These are phyloP conservation scores for Lipomyces kockii DNA, from an alignment of 805 yeast genomes.

Conservation along the genomic window DNA sequence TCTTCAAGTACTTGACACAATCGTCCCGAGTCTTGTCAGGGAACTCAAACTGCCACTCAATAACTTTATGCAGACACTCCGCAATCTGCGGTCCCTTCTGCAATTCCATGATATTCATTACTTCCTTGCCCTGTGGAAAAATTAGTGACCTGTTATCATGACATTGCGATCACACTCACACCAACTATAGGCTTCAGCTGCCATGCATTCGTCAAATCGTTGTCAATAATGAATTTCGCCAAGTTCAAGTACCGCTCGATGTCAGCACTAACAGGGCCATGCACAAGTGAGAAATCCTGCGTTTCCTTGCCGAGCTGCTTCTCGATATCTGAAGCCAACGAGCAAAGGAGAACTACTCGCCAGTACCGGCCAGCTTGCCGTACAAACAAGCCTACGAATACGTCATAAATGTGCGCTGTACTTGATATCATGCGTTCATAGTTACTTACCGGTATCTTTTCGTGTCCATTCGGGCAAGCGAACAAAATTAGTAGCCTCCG, in stretches of 20 bases:
- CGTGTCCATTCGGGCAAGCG: background rate
- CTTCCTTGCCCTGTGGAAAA: conserved; percentile 56
- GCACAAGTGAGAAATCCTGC: background rate
- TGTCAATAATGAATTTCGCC: conserved; percentile 42
- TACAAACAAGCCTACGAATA: conserved; percentile 60
- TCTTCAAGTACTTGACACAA: conserved; percentile 51
- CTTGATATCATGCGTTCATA: background rate
- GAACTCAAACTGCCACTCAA: conserved; percentile 79
- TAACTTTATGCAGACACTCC: conserved; percentile 56
- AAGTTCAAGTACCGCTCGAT: conserved; percentile 33
- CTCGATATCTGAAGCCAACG: conserved; percentile 37
- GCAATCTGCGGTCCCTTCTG: conserved; percentile 92
- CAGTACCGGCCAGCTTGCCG: conserved; percentile 57
- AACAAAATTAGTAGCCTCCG: conserved; percentile 35
- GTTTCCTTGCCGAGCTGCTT: background rate
- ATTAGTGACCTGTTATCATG: background rate
- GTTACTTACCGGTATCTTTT: conserved; percentile 41
- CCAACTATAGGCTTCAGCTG: conserved; percentile 61
- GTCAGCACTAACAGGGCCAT: background rate
- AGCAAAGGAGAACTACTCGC: conserved; percentile 50
- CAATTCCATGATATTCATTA: conserved; percentile 55
- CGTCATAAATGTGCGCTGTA: background rate
- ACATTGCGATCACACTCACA: background rate
- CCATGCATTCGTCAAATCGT: conserved; percentile 52
- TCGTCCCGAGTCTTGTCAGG: conserved; percentile 62